These are phyloP conservation scores for Aeschynomene evenia DNA, from an alignment of 306 rosid genomes.

Conservation along the genomic window DNA sequence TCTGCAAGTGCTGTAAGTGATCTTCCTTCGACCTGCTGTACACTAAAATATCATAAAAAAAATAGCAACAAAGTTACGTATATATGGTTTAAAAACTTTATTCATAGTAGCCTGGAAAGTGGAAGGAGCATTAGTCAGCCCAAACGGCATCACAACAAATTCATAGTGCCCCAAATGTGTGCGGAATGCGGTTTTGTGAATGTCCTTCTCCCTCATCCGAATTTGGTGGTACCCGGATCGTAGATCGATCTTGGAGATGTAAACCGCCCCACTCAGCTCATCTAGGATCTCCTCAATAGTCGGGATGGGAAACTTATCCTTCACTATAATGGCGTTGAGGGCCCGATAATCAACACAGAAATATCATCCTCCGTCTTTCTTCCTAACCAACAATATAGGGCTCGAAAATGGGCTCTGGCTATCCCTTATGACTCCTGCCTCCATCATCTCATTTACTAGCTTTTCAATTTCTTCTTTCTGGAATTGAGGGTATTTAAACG, in stretches of 20 bases:
- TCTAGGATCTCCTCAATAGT: not conserved
- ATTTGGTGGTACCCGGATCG: not conserved
- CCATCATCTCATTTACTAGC: not conserved
- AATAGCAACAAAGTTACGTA: not conserved
- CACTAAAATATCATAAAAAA: not conserved
- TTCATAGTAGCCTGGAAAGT: not conserved
- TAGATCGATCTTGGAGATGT: not conserved
- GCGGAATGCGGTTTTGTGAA: not conserved
- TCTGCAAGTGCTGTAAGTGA: no score
- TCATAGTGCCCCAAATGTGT: not conserved
- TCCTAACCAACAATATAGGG: not conserved
- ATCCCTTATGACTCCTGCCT: not conserved
- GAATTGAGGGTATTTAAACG: not conserved
- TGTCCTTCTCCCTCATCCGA: not conserved
- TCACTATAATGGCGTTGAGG: not conserved
- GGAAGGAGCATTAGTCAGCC: not conserved
- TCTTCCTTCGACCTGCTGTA: not conserved
- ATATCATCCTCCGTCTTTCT: not conserved
- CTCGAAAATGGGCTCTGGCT: not conserved
- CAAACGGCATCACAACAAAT: not conserved
- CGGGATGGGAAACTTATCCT: not conserved
- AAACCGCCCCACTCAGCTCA: not conserved
- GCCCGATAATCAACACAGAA: not conserved
- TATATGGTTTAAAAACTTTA: not conserved
- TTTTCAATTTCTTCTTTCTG: not conserved